Base-by-base conservation (phyloP, 805 yeast genomes). In the Pichia manshurica region DNA sequence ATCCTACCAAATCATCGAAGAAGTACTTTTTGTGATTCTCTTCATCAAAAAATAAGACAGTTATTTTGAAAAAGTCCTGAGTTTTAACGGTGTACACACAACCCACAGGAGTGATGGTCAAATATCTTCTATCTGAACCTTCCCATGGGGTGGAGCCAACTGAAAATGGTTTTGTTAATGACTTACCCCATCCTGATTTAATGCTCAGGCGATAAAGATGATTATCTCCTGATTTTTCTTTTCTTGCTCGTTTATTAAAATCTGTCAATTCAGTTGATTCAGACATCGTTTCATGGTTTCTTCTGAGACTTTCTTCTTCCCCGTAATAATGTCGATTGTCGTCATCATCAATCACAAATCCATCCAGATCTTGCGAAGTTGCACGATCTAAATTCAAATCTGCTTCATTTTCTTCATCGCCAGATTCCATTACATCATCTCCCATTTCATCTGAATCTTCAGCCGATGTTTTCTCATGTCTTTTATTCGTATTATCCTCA, bases 101-200 rank as follows among this genome's bases (percentile, higher is more conserved):
- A 0, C 97, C 99, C 25, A 81, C 68, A 9, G 83, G 71, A 56
- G 87, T 87, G 74, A 90, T 87, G 19, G 88, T 79, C 36, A 91
- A 66, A 57, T 88, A 90, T 46, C 96, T 72, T 64, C 91, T 77
- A 45, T 79, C 71, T 44, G 69, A 67, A 20, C 50, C 47, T 29
- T 66, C 65, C 84, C 90, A 89, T 0, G 96, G 96, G 0, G 98
- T 91, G 6, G 84, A 78, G 1, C 98, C 98, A 1, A 87, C 85
- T 3, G 95, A 87, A 56, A 81, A 84, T 0, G 96, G 90, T 40
- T 67, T 70, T 7, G 48, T 38, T n/a, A 44, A 23, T 16, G 39
- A 19, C 32, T 35, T 43, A 31, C 48, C 48, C 51, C 51, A 48
- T n/a, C 51, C 51, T 16, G 42, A 33, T 32, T 34, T 32, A 23